Evolutionary conservation across 2,329 filamentous ascomycete species (phyloP).

Genomic region (Hypocreales sp.): DNA sequence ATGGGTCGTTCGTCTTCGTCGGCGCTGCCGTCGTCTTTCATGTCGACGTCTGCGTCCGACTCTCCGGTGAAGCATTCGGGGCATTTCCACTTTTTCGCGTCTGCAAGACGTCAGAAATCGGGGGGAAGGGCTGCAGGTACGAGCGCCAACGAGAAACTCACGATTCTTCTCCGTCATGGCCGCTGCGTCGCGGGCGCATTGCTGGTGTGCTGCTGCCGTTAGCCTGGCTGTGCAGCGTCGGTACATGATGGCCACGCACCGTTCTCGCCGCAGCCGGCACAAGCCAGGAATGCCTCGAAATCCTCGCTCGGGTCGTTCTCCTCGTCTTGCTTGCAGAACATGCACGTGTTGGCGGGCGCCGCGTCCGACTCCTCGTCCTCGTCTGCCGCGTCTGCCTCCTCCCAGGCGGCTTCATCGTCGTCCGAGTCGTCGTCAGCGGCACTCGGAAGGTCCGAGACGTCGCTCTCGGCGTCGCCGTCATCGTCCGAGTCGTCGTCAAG

Average conservation of each 20-base stretch:
- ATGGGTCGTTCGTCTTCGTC: slow-evolving; percentile 8
- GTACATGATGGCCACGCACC: no score
- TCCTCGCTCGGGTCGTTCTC: slow-evolving; percentile 70
- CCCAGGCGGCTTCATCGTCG: slow-evolving; percentile 20
- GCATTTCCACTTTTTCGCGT: slow-evolving; percentile 32
- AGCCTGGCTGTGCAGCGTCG: slow-evolving; percentile 15
- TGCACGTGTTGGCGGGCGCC: slow-evolving; percentile 30
- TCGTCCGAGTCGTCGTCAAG: slow-evolving; percentile 28
- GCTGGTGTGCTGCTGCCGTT: slow-evolving; percentile 61
- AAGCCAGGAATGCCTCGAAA: slow-evolving; percentile 65
- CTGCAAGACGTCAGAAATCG: slow-evolving; percentile 17
- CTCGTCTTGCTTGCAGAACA: slow-evolving; percentile 73
- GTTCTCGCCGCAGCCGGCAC: slow-evolving; percentile 64
- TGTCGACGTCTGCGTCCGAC: slow-evolving; percentile 14
- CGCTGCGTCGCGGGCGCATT: slow-evolving; percentile 63
- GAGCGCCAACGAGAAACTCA: slow-evolving; percentile 9
- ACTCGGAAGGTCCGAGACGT: slow-evolving; percentile 29
- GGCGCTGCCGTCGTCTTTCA: slow-evolving; percentile 8
- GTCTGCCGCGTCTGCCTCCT: slow-evolving; percentile 40
- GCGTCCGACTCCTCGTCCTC: slow-evolving; percentile 43
- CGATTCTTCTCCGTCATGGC: slow-evolving; percentile 18
- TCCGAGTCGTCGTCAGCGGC: slow-evolving; percentile 21
- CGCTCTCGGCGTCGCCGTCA: slow-evolving; percentile 38
- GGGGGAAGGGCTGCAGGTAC: no score
- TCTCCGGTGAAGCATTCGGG: slow-evolving; percentile 27